Evolutionary conservation across 306 rosid genomes (phyloP).

Genomic region (Fragaria nilgerrensis): DNA sequence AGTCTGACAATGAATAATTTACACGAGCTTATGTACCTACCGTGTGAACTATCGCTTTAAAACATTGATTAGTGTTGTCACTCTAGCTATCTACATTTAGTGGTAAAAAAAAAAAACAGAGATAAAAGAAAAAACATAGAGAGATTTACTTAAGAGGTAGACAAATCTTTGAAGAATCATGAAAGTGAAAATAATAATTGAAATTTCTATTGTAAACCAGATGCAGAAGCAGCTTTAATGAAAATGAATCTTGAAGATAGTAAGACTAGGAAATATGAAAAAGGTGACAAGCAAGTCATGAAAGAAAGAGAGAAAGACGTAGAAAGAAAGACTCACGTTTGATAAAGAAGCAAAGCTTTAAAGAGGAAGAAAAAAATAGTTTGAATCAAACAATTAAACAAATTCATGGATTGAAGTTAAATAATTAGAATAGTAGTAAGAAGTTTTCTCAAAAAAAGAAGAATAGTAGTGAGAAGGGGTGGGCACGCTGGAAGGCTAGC

Average conservation of each 20-base stretch:
- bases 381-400: neutral
- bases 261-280: slow-evolving; percentile 31
- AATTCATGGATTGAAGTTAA: neutral
- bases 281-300: slow-evolving; percentile 25
- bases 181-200: slow-evolving; percentile 31
- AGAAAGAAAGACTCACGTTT: neutral
- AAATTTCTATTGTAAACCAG: slow-evolving; percentile 26
- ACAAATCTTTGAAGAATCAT: slow-evolving; percentile 30
- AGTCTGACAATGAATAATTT: neutral
- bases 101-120: no score
- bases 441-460: no score
- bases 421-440: neutral
- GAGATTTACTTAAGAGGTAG: neutral
- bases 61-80: neutral
- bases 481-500: slow-evolving; percentile 28
- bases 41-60: neutral
- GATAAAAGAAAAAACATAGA: neutral
- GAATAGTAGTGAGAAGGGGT: neutral
- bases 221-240: slow-evolving; percentile 36
- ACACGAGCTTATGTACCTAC: neutral
- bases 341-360: neutral
- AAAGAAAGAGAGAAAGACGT: slow-evolving; percentile 2
- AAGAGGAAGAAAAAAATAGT: neutral
- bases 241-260: slow-evolving; percentile 40
- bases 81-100: neutral